Evolutionary conservation across 441 rosid genomes (phyloP).

Genomic region (Erysimum cheiri): DNA sequence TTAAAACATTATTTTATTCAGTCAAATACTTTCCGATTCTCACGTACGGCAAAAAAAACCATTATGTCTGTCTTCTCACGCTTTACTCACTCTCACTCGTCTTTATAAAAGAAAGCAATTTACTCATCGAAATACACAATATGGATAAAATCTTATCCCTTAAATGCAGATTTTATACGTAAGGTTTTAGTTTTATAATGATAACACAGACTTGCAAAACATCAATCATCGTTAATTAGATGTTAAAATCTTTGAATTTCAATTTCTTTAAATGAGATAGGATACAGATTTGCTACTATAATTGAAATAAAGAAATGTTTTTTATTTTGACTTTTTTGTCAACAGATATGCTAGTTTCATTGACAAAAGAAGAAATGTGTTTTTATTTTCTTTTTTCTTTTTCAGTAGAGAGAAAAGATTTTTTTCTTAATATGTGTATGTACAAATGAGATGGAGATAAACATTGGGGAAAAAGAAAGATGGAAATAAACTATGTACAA

Average conservation of each 20-base stretch:
- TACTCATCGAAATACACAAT: not conserved
- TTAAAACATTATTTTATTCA: too few species aligned
- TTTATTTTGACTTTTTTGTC: not conserved
- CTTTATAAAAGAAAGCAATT: too few species aligned
- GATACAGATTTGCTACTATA: not conserved
- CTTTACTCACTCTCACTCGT: too few species aligned
- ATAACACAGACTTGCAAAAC: not conserved
- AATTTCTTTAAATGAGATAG: not conserved
- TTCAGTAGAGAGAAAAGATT: not conserved
- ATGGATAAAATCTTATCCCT: not conserved
- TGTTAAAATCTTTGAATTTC: not conserved
- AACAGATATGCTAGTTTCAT: not conserved
- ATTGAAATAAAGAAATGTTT: not conserved
- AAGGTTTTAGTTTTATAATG: not conserved
- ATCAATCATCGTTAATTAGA: not conserved
- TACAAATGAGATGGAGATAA: not conserved
- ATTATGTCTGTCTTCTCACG: too few species aligned
- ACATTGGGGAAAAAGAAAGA: not conserved
- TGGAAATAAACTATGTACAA: not conserved
- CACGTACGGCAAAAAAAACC: not conserved
- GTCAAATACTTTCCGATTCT: slow-evolving; percentile 21
- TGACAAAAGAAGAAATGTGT: not conserved
- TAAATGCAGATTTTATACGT: slow-evolving; percentile 1
- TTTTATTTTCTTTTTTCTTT: not conserved
- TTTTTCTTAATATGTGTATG: not conserved